These are phyloP conservation scores for Komagataella kurtzmanii DNA, from an alignment of 805 yeast genomes.

Conservation along the genomic window DNA sequence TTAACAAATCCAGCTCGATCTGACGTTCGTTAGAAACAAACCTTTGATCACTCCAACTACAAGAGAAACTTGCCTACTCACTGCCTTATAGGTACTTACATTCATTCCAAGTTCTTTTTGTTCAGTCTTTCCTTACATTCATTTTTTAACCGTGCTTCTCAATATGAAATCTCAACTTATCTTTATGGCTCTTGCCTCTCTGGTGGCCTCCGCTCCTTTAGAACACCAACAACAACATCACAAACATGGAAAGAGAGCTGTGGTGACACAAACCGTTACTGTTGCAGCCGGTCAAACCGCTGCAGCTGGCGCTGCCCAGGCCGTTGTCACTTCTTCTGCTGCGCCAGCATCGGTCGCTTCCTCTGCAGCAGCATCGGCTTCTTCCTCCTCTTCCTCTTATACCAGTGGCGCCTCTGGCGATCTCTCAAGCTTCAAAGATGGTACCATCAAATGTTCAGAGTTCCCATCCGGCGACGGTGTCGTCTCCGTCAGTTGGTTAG, in stretches of 20 bases:
- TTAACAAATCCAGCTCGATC: neutral
- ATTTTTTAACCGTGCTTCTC: neutral
- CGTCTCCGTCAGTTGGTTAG: conserved; percentile 42
- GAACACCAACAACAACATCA: conserved; percentile 33
- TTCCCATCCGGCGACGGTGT: conserved; percentile 75
- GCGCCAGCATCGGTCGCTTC: conserved; percentile 5
- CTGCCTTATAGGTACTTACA: neutral
- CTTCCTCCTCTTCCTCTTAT: conserved; percentile 18
- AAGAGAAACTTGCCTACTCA: neutral
- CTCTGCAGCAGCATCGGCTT: conserved; percentile 9
- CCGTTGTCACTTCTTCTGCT: conserved; percentile 9
- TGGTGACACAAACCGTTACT: conserved; percentile 24
- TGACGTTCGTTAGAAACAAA: neutral
- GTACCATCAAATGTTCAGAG: conserved; percentile 49
- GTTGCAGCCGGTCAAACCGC: conserved; percentile 21
- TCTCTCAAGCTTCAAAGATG: conserved; percentile 45
- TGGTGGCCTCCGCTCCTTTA: conserved; percentile 18
- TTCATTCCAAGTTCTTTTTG: neutral
- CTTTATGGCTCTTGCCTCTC: conserved; percentile 13
- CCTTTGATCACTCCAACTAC: neutral
- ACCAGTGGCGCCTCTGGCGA: conserved; percentile 35
- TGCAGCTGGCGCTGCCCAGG: conserved; percentile 6
- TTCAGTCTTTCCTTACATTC: neutral
- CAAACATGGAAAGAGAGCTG: conserved; percentile 33
- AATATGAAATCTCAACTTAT: neutral